A percentile compares a stretch with the other conserved stretches of the same genome.
These are phyloP conservation scores for Sporothrix schenckii DNA, from an alignment of 2,329 filamentous ascomycete species.

Conservation along the genomic window DNA sequence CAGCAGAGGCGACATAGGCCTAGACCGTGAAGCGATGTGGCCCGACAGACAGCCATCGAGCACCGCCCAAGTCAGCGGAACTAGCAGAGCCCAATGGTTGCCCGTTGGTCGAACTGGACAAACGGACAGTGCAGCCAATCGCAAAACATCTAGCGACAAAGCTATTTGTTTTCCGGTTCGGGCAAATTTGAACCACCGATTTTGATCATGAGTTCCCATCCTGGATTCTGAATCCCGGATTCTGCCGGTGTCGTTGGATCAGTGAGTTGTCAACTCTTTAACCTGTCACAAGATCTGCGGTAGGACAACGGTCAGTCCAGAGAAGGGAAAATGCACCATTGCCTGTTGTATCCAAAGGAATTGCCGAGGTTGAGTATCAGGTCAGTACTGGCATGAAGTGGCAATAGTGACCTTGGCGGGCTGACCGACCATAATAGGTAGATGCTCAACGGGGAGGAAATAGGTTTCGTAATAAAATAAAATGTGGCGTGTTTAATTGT, in stretches of 20 bases:
- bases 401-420: background rate
- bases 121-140: background rate
- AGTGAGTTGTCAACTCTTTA: background rate
- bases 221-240: background rate
- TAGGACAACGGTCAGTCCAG: background rate
- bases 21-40: too few relatives aligned
- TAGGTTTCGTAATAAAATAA: too few relatives aligned
- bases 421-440: too few relatives aligned
- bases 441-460: too few relatives aligned
- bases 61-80: background rate
- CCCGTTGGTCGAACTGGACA: background rate
- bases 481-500: too few relatives aligned
- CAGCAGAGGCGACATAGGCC: too few relatives aligned
- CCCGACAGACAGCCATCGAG: background rate
- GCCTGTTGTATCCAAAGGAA: background rate
- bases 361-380: background rate
- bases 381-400: background rate
- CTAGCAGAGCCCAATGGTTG: background rate
- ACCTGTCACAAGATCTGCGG: background rate
- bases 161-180: too few relatives aligned
- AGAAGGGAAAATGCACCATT: background rate
- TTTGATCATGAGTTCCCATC: background rate
- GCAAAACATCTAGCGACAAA: background rate
- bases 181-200: too few relatives aligned
- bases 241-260: background rate